These are phyloP conservation scores for Zygnema circumcarinatum DNA, from an alignment of 139 green algal species.

Conservation along the genomic window DNA sequence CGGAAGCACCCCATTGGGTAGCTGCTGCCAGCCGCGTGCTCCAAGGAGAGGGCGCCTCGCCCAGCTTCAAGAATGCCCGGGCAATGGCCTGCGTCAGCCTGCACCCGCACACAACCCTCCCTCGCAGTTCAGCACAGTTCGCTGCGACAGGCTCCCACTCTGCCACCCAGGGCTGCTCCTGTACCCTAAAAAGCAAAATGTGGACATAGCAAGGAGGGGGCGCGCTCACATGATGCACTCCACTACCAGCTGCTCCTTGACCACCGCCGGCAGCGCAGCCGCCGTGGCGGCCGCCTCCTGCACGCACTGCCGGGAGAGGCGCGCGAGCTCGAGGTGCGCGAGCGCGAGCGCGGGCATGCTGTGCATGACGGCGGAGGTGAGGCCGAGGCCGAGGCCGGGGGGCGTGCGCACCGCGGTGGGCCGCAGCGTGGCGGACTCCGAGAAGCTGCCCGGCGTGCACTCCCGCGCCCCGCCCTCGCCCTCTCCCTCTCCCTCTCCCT, in stretches of 20 bases:
- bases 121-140: no score
- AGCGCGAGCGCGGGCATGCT: not conserved
- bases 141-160: no score
- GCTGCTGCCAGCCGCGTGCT: no score
- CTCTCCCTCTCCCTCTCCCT: no score
- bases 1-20: no score
- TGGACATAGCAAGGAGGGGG: no score
- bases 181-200: no score
- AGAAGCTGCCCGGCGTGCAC: no score
- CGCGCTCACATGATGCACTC: conserved; percentile 2
- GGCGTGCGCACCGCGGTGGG: not conserved
- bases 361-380: not conserved
- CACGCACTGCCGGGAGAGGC: not conserved
- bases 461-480: no score
- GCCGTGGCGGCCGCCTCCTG: not conserved
- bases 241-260: conserved; percentile 1
- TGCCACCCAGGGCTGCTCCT: no score
- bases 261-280: not conserved
- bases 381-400: not conserved
- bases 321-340: not conserved
- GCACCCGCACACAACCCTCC: not conserved
- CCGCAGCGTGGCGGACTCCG: no score
- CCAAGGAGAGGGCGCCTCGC: conserved; percentile 5
- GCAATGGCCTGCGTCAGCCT: conserved; percentile 20
- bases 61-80: not conserved